phyloP scores from a whole-genome alignment of 371 early-diverging fungal genomes.

The Rhizopus delemar region DNA sequence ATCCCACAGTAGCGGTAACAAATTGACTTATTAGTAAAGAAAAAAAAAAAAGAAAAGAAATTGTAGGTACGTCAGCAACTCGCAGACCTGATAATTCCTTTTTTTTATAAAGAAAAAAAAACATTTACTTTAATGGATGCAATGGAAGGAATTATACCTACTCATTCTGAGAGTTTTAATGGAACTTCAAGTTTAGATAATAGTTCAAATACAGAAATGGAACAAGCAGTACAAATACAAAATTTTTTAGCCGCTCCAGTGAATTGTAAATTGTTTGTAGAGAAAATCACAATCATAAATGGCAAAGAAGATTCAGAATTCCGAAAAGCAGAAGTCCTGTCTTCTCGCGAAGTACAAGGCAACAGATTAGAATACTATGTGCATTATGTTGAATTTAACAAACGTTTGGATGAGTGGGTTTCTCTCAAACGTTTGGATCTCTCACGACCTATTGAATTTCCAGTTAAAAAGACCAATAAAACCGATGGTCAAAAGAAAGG shows the following conservation, averaged over 20 bases:
- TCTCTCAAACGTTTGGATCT: slow-evolving; percentile 69
- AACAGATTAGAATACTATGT: slow-evolving; percentile 88
- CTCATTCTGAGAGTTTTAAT: too few relatives aligned
- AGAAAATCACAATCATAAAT: slow-evolving; percentile 47
- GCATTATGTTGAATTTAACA: slow-evolving; percentile 98
- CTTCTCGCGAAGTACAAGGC: slow-evolving; percentile 64
- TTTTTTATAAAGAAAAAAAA: too few relatives aligned
- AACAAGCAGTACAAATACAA: slow-evolving; percentile 14
- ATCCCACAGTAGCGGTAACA: too few relatives aligned
- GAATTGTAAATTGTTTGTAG: slow-evolving; percentile 75
- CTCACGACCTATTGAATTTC: slow-evolving; percentile 72
- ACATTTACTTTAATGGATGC: too few relatives aligned
- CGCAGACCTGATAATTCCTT: too few relatives aligned
- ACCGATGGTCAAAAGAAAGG: slow-evolving; percentile 52
- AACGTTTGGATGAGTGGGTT: slow-evolving; percentile 99
- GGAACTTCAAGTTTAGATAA: too few relatives aligned
- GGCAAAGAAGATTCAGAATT: slow-evolving; percentile 57
- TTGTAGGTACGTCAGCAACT: too few relatives aligned
- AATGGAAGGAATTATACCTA: too few relatives aligned
- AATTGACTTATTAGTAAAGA: too few relatives aligned
- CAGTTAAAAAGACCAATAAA: slow-evolving; percentile 35
- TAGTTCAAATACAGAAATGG: not conserved
- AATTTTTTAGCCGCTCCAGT: slow-evolving; percentile 40
- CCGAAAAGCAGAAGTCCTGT: slow-evolving; percentile 92
- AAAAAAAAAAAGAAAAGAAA: too few relatives aligned